These are phyloP conservation scores for Mycena alexandri DNA, from an alignment of 768 basidiomycete genomes.

Conservation along the genomic window DNA sequence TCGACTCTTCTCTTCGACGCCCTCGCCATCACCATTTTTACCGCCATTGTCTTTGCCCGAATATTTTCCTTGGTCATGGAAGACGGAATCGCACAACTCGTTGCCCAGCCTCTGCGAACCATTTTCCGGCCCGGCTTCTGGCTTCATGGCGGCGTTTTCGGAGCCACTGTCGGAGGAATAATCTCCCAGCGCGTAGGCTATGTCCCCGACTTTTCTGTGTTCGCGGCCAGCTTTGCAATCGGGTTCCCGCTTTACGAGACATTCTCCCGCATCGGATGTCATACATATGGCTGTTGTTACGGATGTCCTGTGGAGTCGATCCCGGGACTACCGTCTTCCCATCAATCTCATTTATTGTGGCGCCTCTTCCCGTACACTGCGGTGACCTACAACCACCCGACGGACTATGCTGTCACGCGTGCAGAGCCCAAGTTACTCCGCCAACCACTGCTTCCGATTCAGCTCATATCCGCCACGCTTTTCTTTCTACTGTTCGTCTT, in stretches of 20 bases:
- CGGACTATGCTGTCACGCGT: conserved; percentile 37
- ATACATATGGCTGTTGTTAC: conserved; percentile 41
- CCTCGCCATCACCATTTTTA: conserved; percentile 29
- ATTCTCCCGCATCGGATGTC: conserved; percentile 38
- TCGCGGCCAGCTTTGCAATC: conserved; percentile 36
- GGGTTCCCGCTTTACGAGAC: conserved; percentile 39
- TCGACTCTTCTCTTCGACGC: conserved; percentile 22
- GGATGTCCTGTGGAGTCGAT: conserved; percentile 34
- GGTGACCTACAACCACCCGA: conserved; percentile 33
- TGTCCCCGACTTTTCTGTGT: conserved; percentile 24
- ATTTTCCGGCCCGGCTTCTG: conserved; percentile 40
- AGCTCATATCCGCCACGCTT: conserved; percentile 38
- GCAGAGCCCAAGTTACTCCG: conserved; percentile 33
- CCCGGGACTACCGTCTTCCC: not conserved
- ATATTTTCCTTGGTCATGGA: conserved; percentile 37
- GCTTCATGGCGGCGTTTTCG: conserved; percentile 38
- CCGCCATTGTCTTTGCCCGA: conserved; percentile 35
- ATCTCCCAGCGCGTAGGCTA: conserved; percentile 13
- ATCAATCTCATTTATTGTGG: conserved; percentile 16
- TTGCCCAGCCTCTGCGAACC: conserved; percentile 29
- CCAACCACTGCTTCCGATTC: conserved; percentile 37
- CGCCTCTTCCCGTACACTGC: conserved; percentile 24
- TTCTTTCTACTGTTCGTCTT: conserved; percentile 35
- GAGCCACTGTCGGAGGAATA: conserved; percentile 28
- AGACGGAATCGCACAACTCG: conserved; percentile 30